Evolutionary conservation across 768 basidiomycete genomes (phyloP), one percentile per base, ranked within the genome.

Genomic region (Mycena indigotica): DNA sequence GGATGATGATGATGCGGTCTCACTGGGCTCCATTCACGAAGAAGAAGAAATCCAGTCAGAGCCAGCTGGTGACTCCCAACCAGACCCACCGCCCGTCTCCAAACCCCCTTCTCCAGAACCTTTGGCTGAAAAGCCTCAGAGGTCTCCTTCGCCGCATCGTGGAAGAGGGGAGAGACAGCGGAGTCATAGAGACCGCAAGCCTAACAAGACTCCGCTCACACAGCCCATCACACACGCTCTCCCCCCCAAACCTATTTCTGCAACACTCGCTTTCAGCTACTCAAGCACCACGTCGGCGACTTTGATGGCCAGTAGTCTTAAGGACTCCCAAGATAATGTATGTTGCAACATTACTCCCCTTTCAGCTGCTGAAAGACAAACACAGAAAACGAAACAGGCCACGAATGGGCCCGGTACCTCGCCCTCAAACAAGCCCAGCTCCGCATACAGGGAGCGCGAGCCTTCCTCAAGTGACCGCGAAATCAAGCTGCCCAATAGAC

Each of bases 1-100:
- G n/a, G 87, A 88, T 49, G 84, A 87, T 59, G 75, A 79, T 58
- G 82, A 82, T 45, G 81, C 80, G 67, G 73, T 75, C 55, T 78
- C 62, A 0, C 55, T 63, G 25, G 62, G 62, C 10, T 48, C 52
- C 52, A 54, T 55, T 25, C 53, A 63, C 55, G 62, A 60, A 15
- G 62, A 55, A 41, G 32, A 51, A 19, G 55, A 58, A 3, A 44
- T 16, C 41, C 24, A 28, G 3, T 17, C 41, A 19, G 52, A 56
- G 25, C 5, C 29, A 3, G 8, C 24, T 17, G 55, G 39, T 19
- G 45, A 40, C 21, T 10, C 10, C 4, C 40, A 29, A 5, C 8
- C 41, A 12, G 46, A 48, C 46, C 55, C 60, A 21, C 44, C 55
- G 6, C 55, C 52, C 5, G 10, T 55, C 15, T 25, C 41, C 41